Percentiles rank a stretch among this genome's conserved stretches.
Conservation (phyloP, 164 flowering plant species). For the Dillenia suffruticosa region DNA sequence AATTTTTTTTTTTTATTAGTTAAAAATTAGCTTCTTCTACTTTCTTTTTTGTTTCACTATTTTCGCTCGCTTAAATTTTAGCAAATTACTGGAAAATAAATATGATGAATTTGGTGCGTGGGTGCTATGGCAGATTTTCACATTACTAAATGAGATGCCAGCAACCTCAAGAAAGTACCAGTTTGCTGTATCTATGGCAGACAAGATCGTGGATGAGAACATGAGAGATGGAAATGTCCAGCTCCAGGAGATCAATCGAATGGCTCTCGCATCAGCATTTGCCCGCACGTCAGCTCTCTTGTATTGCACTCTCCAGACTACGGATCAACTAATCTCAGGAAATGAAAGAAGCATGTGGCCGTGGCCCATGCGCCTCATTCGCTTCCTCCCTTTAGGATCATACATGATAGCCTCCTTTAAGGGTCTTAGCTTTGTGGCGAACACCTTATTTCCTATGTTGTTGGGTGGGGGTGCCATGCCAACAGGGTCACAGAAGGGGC, state of each 20-base stretch:
- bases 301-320: constrained; percentile 17
- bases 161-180: constrained; percentile 52
- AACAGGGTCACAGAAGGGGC: constrained; percentile 6
- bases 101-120: background rate
- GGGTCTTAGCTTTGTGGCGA: constrained; percentile 17
- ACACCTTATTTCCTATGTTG: constrained; percentile 8
- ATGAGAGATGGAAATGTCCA: constrained; percentile 22
- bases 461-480: background rate
- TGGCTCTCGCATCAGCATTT: constrained; percentile 39
- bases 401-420: constrained; percentile 20
- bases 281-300: constrained; percentile 31
- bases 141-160: constrained; percentile 37
- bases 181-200: constrained; percentile 52
- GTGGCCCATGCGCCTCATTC: constrained; percentile 22
- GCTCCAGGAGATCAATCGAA: constrained; percentile 31
- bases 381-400: constrained; percentile 34
- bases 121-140: constrained; percentile 23
- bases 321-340: background rate
- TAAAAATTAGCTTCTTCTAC: too few relatives aligned
- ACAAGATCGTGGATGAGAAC: constrained; percentile 47
- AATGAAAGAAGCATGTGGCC: constrained; percentile 1
- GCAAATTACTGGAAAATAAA: too few relatives aligned
- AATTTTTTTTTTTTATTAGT: too few relatives aligned
- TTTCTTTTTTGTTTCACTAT: too few relatives aligned
- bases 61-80: too few relatives aligned